phyloP scores from a whole-genome alignment of 2,329 filamentous ascomycete genomes.

The Pyrenochaeta sp. region DNA sequence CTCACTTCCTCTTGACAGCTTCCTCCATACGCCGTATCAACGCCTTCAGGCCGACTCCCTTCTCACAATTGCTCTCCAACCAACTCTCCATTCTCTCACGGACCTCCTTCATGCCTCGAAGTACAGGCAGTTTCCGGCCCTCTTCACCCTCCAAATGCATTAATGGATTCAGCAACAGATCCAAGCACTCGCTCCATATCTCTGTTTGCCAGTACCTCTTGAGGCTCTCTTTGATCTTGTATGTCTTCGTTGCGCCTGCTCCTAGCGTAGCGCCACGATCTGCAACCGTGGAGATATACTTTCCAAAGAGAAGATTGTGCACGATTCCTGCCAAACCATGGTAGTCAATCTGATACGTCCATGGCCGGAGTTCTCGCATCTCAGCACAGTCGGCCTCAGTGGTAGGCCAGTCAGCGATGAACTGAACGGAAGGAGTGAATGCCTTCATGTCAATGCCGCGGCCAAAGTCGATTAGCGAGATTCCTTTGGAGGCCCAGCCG shows the following conservation, averaged over 20 bases:
- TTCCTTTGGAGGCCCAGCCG: conserved; percentile 81
- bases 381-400: conserved; percentile 88
- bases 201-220: conserved; percentile 98
- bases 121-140: conserved; percentile 72
- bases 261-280: conserved; percentile 61
- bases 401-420: conserved; percentile 96
- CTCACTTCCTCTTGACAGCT: conserved; percentile 61
- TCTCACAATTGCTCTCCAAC: conserved; percentile 82
- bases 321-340: conserved; percentile 89
- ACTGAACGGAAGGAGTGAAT: conserved; percentile 79
- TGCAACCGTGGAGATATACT: conserved; percentile 83
- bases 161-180: conserved; percentile 83
- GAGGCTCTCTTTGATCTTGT: conserved; percentile 79
- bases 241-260: conserved; percentile 68
- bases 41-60: conserved; percentile 68
- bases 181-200: conserved; percentile 84
- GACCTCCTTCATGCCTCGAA: conserved; percentile 71
- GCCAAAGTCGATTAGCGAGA: conserved; percentile 93
- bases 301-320: conserved; percentile 89
- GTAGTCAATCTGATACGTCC: conserved; percentile 98
- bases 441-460: conserved; percentile 91
- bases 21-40: conserved; percentile 71
- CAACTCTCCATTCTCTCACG: conserved; percentile 84
- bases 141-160: conserved; percentile 71
- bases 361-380: conserved; percentile 91